Evolutionary conservation across 345 rosid genomes (phyloP).

Genomic region (Populus simonii): DNA sequence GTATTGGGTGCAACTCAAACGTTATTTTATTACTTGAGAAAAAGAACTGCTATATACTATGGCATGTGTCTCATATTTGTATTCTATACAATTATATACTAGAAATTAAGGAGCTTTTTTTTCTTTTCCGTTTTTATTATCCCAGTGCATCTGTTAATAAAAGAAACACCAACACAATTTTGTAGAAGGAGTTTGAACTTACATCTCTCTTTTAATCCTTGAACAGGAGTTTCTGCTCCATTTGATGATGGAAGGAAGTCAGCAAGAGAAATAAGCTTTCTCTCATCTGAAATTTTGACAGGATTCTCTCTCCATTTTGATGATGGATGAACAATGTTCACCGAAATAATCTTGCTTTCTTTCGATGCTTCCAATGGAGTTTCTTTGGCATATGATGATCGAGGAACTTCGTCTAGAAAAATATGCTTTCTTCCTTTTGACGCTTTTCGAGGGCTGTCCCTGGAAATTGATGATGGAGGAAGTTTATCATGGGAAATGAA

Average conservation of each 20-base stretch:
- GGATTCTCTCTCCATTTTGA: not conserved
- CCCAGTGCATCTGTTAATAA: not conserved
- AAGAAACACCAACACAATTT: not conserved
- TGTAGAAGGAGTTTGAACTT: conserved; percentile 22
- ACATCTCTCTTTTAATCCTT: conserved; percentile 45
- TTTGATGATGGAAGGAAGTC: conserved; percentile 20
- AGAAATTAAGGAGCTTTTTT: no score
- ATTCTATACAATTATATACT: no score
- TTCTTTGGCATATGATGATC: conserved; percentile 6
- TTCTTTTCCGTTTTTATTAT: not conserved
- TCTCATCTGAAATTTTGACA: not conserved
- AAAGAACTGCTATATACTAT: no score
- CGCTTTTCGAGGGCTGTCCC: conserved; percentile 27
- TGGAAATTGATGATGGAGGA: conserved; percentile 23
- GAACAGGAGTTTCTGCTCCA: conserved; percentile 26
- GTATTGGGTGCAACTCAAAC: no score
- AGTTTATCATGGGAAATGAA: conserved; percentile 39
- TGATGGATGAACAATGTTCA: conserved; percentile 1
- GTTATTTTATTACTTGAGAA: no score
- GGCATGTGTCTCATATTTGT: no score
- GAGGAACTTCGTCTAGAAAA: conserved; percentile 17
- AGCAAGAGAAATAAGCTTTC: conserved; percentile 16
- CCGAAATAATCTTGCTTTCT: conserved; percentile 13
- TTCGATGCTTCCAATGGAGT: conserved; percentile 14
- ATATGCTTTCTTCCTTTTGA: conserved; percentile 24